Evolutionary conservation across 768 basidiomycete genomes (phyloP), one percentile per base, ranked within the genome.

Genomic region (Kwoniella shandongensis): DNA sequence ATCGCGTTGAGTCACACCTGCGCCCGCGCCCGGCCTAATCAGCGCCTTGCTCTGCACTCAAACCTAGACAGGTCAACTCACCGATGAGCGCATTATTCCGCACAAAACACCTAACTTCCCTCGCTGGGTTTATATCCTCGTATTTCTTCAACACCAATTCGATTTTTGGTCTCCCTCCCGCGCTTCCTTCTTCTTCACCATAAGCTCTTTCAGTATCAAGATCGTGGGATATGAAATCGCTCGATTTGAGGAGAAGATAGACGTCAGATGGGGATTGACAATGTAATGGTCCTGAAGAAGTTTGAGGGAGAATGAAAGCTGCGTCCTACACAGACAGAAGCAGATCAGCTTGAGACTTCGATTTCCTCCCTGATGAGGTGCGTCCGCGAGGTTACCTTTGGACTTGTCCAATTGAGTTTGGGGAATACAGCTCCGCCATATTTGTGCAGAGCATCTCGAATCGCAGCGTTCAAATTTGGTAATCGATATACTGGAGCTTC

Each of bases 381-480:
- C n/a, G n/a, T n/a, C n/a, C n/a, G n/a, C n/a, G n/a, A n/a, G n/a
- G n/a, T 55, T 57, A 88, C 92, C 79, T 86, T 88, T 13, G 93
- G 93, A n/a, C 89, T 86, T 5, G 91, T 89, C 78, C 93, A 96
- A 70, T 96, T 97, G 53, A 98, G 84, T 77, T 98, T 98, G 0
- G 93, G 92, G 73, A 98, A 98, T 26, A 94, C 86, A 5, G 86
- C 87, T 2, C 84, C 88, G 6, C 72, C 71, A 74, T 88, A 92
- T 54, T 82, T 76, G 42, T 78, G 66, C n/a, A 96, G 79, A 30
- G 81, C 82, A 13, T 78, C 74, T 46, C 88, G 79, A 59, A 97
- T 93, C 54, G 79, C 79, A 13, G 79, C 77, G 66, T 92, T 90
- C n/a, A 96, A 78, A 44, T 85, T 85, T 0, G 92, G 91, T 70